Evolutionary conservation across 768 basidiomycete species (phyloP).

Genomic region (Hydnomerulius pinastri): DNA sequence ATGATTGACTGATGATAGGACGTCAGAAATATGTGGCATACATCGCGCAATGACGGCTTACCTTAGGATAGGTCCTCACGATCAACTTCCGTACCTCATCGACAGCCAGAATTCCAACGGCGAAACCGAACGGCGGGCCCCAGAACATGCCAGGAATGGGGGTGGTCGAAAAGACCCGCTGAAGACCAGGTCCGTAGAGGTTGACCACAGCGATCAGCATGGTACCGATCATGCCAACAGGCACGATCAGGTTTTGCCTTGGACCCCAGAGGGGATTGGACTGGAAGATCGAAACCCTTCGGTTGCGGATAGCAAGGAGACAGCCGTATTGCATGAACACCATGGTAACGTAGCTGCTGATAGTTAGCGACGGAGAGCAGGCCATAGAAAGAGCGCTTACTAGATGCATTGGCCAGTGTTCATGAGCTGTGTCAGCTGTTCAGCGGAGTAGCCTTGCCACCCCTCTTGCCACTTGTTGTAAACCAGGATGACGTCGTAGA

Average conservation of each 20-base stretch:
- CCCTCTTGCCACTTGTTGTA: conserved; percentile 43
- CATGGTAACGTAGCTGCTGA: conserved; percentile 46
- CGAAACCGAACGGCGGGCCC: conserved; percentile 48
- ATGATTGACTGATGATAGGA: conserved; percentile 31
- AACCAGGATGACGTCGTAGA: conserved; percentile 40
- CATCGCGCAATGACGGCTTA: conserved; percentile 12
- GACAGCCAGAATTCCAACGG: conserved; percentile 39
- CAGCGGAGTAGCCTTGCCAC: conserved; percentile 33
- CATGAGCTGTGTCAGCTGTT: conserved; percentile 37
- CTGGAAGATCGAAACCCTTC: conserved; percentile 43
- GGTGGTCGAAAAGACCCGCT: conserved; percentile 42
- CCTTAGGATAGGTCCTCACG: conserved; percentile 45
- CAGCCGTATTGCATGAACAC: conserved; percentile 48
- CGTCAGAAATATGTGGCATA: conserved; percentile 9
- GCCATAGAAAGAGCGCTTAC: conserved; percentile 26
- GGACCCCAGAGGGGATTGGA: conserved; percentile 51
- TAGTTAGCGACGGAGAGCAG: background rate
- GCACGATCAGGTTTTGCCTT: conserved; percentile 42
- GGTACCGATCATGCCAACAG: conserved; percentile 40
- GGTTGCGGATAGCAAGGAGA: conserved; percentile 45
- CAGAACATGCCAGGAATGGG: conserved; percentile 51
- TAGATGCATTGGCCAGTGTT: conserved; percentile 47
- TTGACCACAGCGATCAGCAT: conserved; percentile 45
- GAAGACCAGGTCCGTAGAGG: conserved; percentile 46
- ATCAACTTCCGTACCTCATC: conserved; percentile 49